Evolutionary conservation across 2,329 filamentous ascomycete species (phyloP), one percentile per base, ranked within the genome.

Genomic region (Neofusicoccum kwambonambiense): DNA sequence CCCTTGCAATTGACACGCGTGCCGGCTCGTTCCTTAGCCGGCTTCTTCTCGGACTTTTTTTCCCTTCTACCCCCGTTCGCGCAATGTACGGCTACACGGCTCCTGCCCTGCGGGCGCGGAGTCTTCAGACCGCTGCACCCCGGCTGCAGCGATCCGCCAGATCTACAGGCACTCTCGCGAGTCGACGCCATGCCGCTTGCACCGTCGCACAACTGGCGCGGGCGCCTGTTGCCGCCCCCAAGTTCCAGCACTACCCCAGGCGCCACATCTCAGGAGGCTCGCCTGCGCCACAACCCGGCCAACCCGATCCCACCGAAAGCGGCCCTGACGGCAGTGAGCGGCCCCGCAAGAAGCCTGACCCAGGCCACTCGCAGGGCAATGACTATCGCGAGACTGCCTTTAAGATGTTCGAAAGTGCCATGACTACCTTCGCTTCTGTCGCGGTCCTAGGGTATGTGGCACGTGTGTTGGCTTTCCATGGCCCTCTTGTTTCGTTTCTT

Each of bases 321-420:
- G 44, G 19, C 11, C 34, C 52, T 12, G 51, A 41, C 19, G 34
- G 8, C 2, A 34, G 35, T 11, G 52, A 27, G n/a, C 51, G 52
- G 12, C 49, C 39, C 5, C n/a, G 57, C 22, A 57, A 47, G 19
- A 58, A 58, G 9, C n/a, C 41, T 3, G 31, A 56, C 7, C 27
- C 50, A 12, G 39, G 35, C 19, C 37, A 41, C 11, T 47, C 50
- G 6, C 9, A 27, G 12, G 54, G 50, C 65, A 68, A 62, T 34
- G 64, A 60, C 34, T 79, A 75, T 73, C 74, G 72, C 56, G 71
- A 71, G 34, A 83, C 81, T 3, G 73, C 74, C 1, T 83, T 79
- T 74, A 83, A 83, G 70, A 84, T 84, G 81, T 80, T 81, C 67
- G 82, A 84, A 67, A 76, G 79, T 56, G 81, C 82, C 6, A 73